Conservation (phyloP, 2,329 filamentous ascomycete genomes). For the Aspergillus cejpii region DNA sequence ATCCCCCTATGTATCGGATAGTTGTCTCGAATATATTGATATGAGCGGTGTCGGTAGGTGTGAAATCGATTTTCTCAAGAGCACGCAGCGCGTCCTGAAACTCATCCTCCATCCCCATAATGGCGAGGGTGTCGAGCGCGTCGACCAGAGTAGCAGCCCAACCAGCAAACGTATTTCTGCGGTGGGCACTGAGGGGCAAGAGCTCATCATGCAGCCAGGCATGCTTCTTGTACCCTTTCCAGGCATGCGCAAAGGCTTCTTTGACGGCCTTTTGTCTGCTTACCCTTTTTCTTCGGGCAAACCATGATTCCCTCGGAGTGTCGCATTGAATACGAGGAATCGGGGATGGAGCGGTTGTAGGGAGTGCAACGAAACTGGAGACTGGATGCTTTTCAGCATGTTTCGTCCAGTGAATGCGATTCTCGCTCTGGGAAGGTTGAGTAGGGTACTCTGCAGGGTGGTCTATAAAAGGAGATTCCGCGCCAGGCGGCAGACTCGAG, state of each 20-base stretch:
- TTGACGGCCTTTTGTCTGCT: conserved; percentile 62
- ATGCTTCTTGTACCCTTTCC: conserved; percentile 72
- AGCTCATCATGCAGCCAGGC: conserved; percentile 88
- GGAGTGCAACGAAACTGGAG: conserved; percentile 61
- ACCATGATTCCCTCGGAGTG: conserved; percentile 59
- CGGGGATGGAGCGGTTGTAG: conserved; percentile 59
- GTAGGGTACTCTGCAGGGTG: conserved; percentile 8
- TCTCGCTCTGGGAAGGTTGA: conserved; percentile 7
- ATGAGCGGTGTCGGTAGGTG: conserved; percentile 56
- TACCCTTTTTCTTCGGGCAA: conserved; percentile 55
- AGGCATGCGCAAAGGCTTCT: conserved; percentile 67
- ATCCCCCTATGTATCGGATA: conserved; percentile 83
- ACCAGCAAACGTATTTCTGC: conserved; percentile 78
- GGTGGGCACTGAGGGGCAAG: conserved; percentile 60
- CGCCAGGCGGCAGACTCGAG: conserved; percentile 19
- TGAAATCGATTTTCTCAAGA: conserved; percentile 73
- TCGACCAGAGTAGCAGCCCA: conserved; percentile 88
- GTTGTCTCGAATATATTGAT: conserved; percentile 90
- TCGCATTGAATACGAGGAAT: conserved; percentile 72
- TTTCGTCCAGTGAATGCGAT: conserved; percentile 60
- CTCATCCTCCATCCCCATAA: conserved; percentile 70
- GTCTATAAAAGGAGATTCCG: conserved; percentile 12
- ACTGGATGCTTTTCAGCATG: conserved; percentile 71
- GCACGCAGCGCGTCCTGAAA: conserved; percentile 70
- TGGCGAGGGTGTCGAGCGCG: conserved; percentile 73